Conservation (phyloP, 257 asterid genomes). For the Misopates orontium region DNA sequence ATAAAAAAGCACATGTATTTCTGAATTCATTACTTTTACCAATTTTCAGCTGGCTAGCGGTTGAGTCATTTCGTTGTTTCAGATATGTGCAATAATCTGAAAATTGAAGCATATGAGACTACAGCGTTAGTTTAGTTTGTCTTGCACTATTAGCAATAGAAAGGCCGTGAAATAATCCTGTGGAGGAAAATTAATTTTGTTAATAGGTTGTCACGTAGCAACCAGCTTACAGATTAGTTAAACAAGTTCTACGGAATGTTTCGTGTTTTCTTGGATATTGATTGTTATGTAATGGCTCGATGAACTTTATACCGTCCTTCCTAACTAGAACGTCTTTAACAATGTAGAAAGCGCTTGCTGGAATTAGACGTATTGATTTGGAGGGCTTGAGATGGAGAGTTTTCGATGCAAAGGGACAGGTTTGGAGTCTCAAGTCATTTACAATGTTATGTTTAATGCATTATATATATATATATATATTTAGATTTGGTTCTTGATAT, state of each 20-base stretch:
- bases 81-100: neutral
- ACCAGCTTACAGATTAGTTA: slow-evolving; percentile 1
- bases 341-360: slow-evolving; percentile 88
- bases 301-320: slow-evolving; percentile 10
- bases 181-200: neutral
- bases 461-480: neutral
- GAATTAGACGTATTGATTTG: slow-evolving; percentile 71
- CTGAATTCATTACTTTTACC: neutral
- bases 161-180: neutral
- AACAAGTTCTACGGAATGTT: neutral
- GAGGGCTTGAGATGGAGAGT: slow-evolving; percentile 96
- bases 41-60: no score
- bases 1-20: neutral
- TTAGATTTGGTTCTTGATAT: slow-evolving; percentile 16
- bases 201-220: neutral
- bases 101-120: neutral
- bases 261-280: no score
- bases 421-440: slow-evolving; percentile 24
- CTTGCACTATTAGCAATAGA: no score
- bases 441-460: neutral
- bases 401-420: slow-evolving; percentile 98
- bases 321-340: slow-evolving; percentile 24
- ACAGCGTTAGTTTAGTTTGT: neutral
- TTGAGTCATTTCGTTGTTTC: no score
- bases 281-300: no score